These are phyloP conservation scores for Plasmodium gaboni DNA, from an alignment of 169 alveolate species.

Conservation along the genomic window DNA sequence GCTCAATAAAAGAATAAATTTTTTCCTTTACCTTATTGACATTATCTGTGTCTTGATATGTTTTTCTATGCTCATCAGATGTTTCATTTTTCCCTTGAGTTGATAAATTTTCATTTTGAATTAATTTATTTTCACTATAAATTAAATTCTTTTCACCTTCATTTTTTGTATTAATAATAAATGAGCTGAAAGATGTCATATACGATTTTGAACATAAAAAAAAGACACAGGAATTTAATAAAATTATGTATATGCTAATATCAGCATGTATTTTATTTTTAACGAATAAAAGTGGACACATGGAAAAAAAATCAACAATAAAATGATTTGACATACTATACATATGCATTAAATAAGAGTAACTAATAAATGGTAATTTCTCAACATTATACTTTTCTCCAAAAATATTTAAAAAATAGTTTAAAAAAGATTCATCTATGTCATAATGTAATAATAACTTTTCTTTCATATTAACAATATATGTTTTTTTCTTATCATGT, in stretches of 20 bases:
- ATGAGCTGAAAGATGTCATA: slow-evolving; percentile 22
- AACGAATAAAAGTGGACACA: slow-evolving; percentile 37
- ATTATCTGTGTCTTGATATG: slow-evolving; percentile 1
- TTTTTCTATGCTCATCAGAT: background rate
- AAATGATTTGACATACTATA: slow-evolving; percentile 74
- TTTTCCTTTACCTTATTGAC: slow-evolving; percentile 37
- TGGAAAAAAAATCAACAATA: slow-evolving; percentile 31
- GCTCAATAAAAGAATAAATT: slow-evolving; percentile 55
- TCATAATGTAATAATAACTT: slow-evolving; percentile 34
- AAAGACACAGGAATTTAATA: slow-evolving; percentile 65
- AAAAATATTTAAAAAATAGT: slow-evolving; percentile 41
- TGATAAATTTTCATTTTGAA: too few species aligned
- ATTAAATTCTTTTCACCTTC: too few species aligned
- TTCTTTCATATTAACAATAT: slow-evolving; percentile 38
- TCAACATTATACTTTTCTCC: slow-evolving; percentile 51
- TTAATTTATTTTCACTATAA: too few species aligned
- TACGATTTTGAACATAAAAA: slow-evolving; percentile 61
- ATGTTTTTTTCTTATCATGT: slow-evolving; percentile 16
- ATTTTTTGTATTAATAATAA: slow-evolving; percentile 17
- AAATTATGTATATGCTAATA: slow-evolving; percentile 38
- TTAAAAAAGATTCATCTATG: slow-evolving; percentile 50
- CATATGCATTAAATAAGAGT: slow-evolving; percentile 42
- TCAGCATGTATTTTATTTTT: slow-evolving; percentile 49
- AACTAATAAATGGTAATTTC: slow-evolving; percentile 40
- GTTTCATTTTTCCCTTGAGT: too few species aligned